Evolutionary conservation across 2,329 filamentous ascomycete genomes (phyloP).

Genomic region (Aspergillus fijiensis): DNA sequence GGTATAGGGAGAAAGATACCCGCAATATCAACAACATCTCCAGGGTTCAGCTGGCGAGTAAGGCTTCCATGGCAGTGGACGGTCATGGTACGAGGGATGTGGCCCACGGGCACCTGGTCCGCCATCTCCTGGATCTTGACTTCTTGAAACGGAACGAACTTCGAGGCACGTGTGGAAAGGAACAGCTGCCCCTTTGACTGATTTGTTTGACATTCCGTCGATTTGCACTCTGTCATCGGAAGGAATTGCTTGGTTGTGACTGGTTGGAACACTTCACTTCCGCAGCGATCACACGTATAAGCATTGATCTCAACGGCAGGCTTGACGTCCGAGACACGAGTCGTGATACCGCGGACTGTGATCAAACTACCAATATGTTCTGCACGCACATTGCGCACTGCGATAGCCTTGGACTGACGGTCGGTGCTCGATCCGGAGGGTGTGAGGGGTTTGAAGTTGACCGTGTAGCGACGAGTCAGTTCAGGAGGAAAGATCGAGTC

Average conservation of each 20-base stretch:
- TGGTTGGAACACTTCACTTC: slow-evolving; percentile 96
- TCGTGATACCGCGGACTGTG: slow-evolving; percentile 90
- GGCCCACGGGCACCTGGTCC: slow-evolving; percentile 97
- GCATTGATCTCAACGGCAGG: slow-evolving; percentile 96
- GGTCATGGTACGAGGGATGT: slow-evolving; percentile 90
- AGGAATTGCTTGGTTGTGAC: slow-evolving; percentile 87
- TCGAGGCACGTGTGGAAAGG: slow-evolving; percentile 91
- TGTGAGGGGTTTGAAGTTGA: slow-evolving; percentile 93
- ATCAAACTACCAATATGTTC: slow-evolving; percentile 92
- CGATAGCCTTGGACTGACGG: slow-evolving; percentile 63
- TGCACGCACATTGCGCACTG: slow-evolving; percentile 89
- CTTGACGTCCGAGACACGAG: slow-evolving; percentile 95
- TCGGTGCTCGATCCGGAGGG: slow-evolving; percentile 65
- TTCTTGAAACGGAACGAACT: slow-evolving; percentile 96
- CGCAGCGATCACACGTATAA: slow-evolving; percentile 95
- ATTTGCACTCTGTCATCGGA: slow-evolving; percentile 82
- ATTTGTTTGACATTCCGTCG: slow-evolving; percentile 83
- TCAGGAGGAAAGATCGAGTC: slow-evolving; percentile 86
- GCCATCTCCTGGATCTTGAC: slow-evolving; percentile 98
- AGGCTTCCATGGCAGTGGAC: slow-evolving; percentile 85
- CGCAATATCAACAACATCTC: slow-evolving; percentile 89
- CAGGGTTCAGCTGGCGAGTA: slow-evolving; percentile 84
- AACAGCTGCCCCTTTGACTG: slow-evolving; percentile 92
- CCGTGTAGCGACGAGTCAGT: slow-evolving; percentile 87
- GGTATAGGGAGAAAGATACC: slow-evolving; percentile 96